Evolutionary conservation across 306 rosid species (phyloP).

Genomic region (Cucurbita moschata): DNA sequence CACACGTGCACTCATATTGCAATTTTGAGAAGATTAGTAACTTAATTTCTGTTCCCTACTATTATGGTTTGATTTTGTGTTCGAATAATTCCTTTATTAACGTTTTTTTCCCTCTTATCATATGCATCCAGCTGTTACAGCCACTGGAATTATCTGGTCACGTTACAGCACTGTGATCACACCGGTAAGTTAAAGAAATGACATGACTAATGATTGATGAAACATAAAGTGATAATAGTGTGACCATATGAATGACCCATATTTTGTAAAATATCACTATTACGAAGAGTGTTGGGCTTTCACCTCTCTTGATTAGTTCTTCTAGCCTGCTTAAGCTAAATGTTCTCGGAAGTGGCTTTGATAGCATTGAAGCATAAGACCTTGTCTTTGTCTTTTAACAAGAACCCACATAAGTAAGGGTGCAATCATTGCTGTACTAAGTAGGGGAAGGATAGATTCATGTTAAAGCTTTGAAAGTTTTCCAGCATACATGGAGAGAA

Average conservation of each 20-base stretch:
- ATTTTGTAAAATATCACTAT: not conserved
- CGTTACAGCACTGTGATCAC: slow-evolving; percentile 91
- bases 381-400: not conserved
- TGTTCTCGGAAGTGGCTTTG: not conserved
- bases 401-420: not conserved
- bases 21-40: not conserved
- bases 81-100: not conserved
- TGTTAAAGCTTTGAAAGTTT: not conserved
- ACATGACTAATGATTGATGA: not conserved
- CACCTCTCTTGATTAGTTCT: not conserved
- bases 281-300: not conserved
- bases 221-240: not conserved
- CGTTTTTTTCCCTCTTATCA: slow-evolving; percentile 6
- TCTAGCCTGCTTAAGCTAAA: not conserved
- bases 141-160: slow-evolving; percentile 85
- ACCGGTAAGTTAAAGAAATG: slow-evolving; percentile 48
- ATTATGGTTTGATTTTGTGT: not conserved
- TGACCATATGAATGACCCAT: not conserved
- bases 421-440: not conserved
- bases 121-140: slow-evolving; percentile 51
- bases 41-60: not conserved
- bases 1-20: not conserved
- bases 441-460: not conserved
- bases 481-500: not conserved
- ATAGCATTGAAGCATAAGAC: not conserved